phyloP scores from a whole-genome alignment of 2,329 filamentous ascomycete species.

The Penicillium sclerotigenum region DNA sequence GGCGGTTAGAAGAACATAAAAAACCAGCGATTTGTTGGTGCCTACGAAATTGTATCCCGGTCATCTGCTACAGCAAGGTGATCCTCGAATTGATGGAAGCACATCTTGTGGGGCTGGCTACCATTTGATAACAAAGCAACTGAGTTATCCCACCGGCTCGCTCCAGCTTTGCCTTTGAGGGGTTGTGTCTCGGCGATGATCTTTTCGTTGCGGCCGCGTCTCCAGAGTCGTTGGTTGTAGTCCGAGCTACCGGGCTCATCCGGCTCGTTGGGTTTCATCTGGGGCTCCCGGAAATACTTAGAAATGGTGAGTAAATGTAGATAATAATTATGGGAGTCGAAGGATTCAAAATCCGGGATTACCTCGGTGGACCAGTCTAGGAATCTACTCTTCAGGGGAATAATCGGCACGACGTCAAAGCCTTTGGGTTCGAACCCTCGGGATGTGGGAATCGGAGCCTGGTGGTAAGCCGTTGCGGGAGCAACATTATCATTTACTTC shows the following conservation, averaged over 20 bases:
- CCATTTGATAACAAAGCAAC: slow-evolving; percentile 82
- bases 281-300: slow-evolving; percentile 90
- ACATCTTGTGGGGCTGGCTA: slow-evolving; percentile 86
- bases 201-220: slow-evolving; percentile 84
- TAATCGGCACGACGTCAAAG: slow-evolving; percentile 55
- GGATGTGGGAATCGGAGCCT: slow-evolving; percentile 74
- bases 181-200: slow-evolving; percentile 92
- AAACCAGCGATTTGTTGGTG: slow-evolving; percentile 7
- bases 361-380: slow-evolving; percentile 89
- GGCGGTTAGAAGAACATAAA: slow-evolving; percentile 1
- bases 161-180: slow-evolving; percentile 82
- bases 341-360: slow-evolving; percentile 22
- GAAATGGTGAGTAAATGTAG: slow-evolving; percentile 29
- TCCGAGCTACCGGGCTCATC: slow-evolving; percentile 95
- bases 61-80: slow-evolving; percentile 93
- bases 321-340: slow-evolving; percentile 12
- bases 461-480: slow-evolving; percentile 68
- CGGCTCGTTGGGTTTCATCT: slow-evolving; percentile 94
- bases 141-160: slow-evolving; percentile 80
- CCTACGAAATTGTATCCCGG: slow-evolving; percentile 72
- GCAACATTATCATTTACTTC: slow-evolving; percentile 70
- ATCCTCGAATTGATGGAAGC: slow-evolving; percentile 96
- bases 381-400: slow-evolving; percentile 80
- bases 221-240: slow-evolving; percentile 93
- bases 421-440: slow-evolving; percentile 67